These are phyloP conservation scores for Paraconiothyrium sp. DNA, from an alignment of 2,329 filamentous ascomycete species.

Conservation along the genomic window DNA sequence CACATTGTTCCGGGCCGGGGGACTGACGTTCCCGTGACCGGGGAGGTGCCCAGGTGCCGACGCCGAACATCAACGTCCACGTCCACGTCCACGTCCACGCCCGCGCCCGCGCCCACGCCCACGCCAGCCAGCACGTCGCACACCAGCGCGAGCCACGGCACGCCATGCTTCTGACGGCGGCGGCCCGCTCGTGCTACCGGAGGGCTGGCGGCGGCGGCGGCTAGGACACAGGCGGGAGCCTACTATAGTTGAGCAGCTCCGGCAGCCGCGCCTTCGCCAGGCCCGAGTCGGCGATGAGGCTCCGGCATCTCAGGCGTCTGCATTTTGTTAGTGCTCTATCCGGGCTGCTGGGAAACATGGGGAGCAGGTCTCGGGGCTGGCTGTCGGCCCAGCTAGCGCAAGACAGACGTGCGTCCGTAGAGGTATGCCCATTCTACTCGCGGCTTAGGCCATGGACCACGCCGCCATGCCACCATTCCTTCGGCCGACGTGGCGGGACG, in stretches of 20 bases:
- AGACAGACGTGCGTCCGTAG: slow-evolving; percentile 28
- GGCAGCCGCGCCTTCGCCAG: too few species aligned
- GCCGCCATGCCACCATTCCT: slow-evolving; percentile 29
- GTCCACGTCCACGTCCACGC: too few species aligned
- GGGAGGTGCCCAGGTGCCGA: neutral
- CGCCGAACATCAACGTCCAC: neutral
- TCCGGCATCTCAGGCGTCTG: slow-evolving; percentile 24
- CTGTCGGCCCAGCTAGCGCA: slow-evolving; percentile 32
- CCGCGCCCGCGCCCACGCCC: neutral
- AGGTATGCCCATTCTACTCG: slow-evolving; percentile 26
- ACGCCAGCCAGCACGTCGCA: slow-evolving; percentile 6
- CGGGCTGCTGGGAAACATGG: slow-evolving; percentile 27
- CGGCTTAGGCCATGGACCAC: slow-evolving; percentile 27
- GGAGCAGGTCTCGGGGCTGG: slow-evolving; percentile 16
- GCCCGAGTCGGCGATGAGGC: slow-evolving; percentile 18
- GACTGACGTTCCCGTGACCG: neutral
- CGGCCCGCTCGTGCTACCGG: slow-evolving; percentile 8
- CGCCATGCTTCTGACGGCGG: slow-evolving; percentile 2
- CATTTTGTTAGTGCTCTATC: slow-evolving; percentile 18
- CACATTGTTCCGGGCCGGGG: neutral
- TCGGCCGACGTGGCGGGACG: slow-evolving; percentile 40
- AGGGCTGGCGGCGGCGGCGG: slow-evolving; percentile 25
- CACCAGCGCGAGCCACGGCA: neutral
- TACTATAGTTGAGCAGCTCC: slow-evolving; percentile 9
- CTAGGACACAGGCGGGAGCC: slow-evolving; percentile 35